A percentile compares a stretch with the other conserved stretches of the same genome.
phyloP scores from a whole-genome alignment of 2,329 filamentous ascomycete genomes.

The Pseudogymnoascus sp. region DNA sequence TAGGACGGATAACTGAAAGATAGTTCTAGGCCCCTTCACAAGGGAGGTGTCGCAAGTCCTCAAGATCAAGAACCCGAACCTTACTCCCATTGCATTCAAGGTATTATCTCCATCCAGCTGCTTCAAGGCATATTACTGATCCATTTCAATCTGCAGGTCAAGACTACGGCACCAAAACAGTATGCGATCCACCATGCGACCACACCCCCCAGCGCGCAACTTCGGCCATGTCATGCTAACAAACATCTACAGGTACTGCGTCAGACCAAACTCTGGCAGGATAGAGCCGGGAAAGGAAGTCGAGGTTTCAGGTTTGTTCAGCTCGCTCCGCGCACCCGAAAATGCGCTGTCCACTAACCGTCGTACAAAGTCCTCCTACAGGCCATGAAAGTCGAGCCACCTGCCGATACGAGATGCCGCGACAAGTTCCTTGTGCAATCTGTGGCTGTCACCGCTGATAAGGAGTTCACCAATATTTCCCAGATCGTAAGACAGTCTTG shows the following conservation, averaged over 20 bases:
- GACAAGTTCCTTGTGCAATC: slow-evolving; percentile 98
- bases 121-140: slow-evolving; percentile 24
- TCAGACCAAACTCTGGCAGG: slow-evolving; percentile 91
- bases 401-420: slow-evolving; percentile 78
- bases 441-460: slow-evolving; percentile 72
- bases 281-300: slow-evolving; percentile 87
- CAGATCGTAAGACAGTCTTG: slow-evolving; percentile 59
- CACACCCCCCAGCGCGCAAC: slow-evolving; percentile 13
- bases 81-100: slow-evolving; percentile 62
- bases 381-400: slow-evolving; percentile 93
- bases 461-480: slow-evolving; percentile 73
- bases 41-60: slow-evolving; percentile 58
- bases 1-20: slow-evolving; percentile 22
- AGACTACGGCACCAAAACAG: slow-evolving; percentile 98
- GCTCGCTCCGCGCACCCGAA: not conserved
- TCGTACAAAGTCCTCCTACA: slow-evolving; percentile 71
- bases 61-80: slow-evolving; percentile 58
- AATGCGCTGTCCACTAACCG: slow-evolving; percentile 22
- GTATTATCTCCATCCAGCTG: slow-evolving; percentile 35
- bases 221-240: slow-evolving; percentile 22
- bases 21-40: slow-evolving; percentile 54
- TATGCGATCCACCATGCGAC: slow-evolving; percentile 43
- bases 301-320: slow-evolving; percentile 74
- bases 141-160: slow-evolving; percentile 57
- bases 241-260: slow-evolving; percentile 69